phyloP scores from a whole-genome alignment of 306 rosid genomes.

The Corylus heterophylla region DNA sequence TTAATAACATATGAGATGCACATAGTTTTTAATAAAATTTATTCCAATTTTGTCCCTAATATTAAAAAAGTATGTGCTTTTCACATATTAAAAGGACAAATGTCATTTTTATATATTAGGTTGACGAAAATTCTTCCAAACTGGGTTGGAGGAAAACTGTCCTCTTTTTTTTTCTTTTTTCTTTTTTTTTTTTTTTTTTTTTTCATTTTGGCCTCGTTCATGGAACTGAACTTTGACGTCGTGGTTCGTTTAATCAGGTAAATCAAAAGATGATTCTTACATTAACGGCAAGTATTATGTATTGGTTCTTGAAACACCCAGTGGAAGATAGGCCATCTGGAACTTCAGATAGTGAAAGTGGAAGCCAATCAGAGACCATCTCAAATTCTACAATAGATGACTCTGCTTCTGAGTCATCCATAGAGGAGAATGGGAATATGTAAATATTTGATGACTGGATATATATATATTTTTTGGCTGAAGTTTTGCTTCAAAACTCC shows the following conservation, averaged over 20 bases:
- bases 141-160: no score
- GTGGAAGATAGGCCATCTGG: constrained; percentile 58
- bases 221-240: not conserved
- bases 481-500: constrained; percentile 9
- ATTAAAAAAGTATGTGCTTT: no score
- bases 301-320: constrained; percentile 84
- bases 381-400: constrained; percentile 86
- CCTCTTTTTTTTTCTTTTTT: no score
- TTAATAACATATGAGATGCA: no score
- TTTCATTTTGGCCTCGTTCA: not conserved
- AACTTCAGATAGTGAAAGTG: constrained; percentile 73
- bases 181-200: not conserved
- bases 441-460: constrained; percentile 41
- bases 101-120: no score
- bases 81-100: no score
- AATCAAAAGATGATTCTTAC: constrained; percentile 99
- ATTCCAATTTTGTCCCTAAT: no score
- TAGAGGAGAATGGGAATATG: constrained; percentile 64
- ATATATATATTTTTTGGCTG: constrained; percentile 2
- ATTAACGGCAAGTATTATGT: constrained; percentile 92
- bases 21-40: no score
- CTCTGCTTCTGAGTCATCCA: constrained; percentile 86
- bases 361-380: constrained; percentile 69
- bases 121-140: no score
- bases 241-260: constrained; percentile 49